Percentiles rank a stretch among this genome's conserved stretches.
phyloP scores from a whole-genome alignment of 208 protist genomes.

The Tritrichomonas musculus region DNA sequence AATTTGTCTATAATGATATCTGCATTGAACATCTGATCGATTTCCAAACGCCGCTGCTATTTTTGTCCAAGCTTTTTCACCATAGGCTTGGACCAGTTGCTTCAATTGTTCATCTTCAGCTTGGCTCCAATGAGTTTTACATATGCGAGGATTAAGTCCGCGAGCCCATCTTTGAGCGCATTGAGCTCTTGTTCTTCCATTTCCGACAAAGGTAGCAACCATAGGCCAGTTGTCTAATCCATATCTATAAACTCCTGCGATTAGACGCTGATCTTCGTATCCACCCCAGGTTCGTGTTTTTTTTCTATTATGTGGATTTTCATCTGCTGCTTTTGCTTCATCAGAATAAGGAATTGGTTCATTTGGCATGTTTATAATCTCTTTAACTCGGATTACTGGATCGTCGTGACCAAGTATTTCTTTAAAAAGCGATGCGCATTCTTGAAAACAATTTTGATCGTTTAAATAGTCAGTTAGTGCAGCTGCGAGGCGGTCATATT shows the following conservation, averaged over 20 bases:
- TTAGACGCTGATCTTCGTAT: background rate
- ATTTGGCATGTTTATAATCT: background rate
- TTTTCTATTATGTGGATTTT: background rate
- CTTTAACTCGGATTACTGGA: background rate
- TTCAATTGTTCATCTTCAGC: background rate
- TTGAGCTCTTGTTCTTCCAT: conserved; percentile 1
- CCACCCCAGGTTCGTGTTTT: background rate
- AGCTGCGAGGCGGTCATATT: no score
- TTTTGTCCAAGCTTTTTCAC: background rate
- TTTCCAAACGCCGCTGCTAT: background rate
- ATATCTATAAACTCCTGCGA: background rate
- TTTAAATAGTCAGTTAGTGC: background rate
- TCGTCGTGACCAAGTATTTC: background rate
- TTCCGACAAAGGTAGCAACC: background rate
- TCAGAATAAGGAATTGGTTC: background rate
- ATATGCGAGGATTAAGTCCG: conserved; percentile 7
- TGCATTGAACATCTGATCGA: background rate
- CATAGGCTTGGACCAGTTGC: background rate
- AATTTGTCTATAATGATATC: conserved; percentile 20
- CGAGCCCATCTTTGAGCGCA: background rate
- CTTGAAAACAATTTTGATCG: background rate
- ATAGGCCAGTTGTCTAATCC: conserved; percentile 1
- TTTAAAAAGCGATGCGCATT: background rate
- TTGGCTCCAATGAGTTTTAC: background rate
- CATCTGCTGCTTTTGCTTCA: background rate